phyloP scores from a whole-genome alignment of 306 rosid genomes.

The Alnus rubra region DNA sequence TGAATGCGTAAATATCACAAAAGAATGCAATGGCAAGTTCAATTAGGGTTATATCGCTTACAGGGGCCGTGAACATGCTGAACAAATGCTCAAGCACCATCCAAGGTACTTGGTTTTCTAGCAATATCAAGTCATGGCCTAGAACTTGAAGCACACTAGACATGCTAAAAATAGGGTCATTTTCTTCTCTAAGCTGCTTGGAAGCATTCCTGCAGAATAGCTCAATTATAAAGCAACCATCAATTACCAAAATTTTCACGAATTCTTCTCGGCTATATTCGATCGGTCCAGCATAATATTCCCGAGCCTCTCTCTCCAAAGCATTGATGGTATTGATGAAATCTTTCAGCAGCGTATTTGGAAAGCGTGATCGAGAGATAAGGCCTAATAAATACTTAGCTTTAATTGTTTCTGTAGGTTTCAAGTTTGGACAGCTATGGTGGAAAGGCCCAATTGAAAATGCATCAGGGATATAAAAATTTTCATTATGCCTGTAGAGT shows the following conservation, averaged over 20 bases:
- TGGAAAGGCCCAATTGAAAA: constrained; percentile 33
- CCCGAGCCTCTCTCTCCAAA: neutral
- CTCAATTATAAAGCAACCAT: constrained; percentile 38
- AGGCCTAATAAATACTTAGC: neutral
- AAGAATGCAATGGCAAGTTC: neutral
- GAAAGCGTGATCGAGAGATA: neutral
- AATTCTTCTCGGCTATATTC: neutral
- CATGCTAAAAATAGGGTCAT: constrained; percentile 9
- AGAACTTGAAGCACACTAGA: too few relatives aligned
- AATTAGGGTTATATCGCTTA: neutral
- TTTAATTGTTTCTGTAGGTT: constrained; percentile 9
- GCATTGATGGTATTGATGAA: neutral
- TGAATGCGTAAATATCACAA: too few relatives aligned
- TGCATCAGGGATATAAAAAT: neutral
- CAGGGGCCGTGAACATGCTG: fast-evolving
- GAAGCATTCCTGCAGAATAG: constrained; percentile 10
- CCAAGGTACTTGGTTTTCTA: constrained; percentile 42
- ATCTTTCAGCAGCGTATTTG: neutral
- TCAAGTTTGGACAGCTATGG: neutral
- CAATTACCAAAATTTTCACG: constrained; percentile 25
- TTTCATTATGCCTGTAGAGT: too few relatives aligned
- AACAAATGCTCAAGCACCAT: constrained; percentile 17
- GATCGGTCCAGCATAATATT: constrained; percentile 3
- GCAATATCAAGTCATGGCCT: constrained; percentile 16
- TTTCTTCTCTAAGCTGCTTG: neutral